Conservation (phyloP, 352 stramenopile species). For the Globisporangium spinosum region DNA sequence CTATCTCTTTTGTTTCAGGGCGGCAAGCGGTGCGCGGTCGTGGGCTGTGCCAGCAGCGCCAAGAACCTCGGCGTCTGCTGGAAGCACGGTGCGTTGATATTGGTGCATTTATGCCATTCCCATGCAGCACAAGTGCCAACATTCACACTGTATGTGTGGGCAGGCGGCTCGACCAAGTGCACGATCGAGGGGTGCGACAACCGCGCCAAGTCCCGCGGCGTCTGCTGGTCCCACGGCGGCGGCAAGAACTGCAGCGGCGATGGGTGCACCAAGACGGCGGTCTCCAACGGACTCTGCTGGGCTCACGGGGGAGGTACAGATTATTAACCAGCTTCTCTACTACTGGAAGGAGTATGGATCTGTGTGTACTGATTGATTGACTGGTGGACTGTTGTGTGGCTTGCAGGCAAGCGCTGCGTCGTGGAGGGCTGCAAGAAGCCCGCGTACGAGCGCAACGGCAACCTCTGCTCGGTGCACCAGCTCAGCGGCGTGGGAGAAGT, state of each 20-base stretch:
- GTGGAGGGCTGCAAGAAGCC: conserved; percentile 44
- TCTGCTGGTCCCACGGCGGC: conserved; percentile 81
- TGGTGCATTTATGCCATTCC: neutral
- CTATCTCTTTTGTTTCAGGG: conserved; percentile 32
- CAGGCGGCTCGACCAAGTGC: conserved; percentile 72
- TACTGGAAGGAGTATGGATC: neutral
- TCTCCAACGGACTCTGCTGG: conserved; percentile 80
- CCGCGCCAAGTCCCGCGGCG: conserved; percentile 67
- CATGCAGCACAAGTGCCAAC: too few species aligned
- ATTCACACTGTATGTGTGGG: conserved; percentile 1
- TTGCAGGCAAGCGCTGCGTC: conserved; percentile 45
- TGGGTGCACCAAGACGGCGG: conserved; percentile 63
- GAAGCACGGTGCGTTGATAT: conserved; percentile 52
- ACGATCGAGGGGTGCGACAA: conserved; percentile 61
- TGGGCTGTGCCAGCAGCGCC: conserved; percentile 62
- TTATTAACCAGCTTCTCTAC: neutral
- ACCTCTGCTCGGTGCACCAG: conserved; percentile 39
- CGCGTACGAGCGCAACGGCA: conserved; percentile 45
- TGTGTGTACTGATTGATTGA: neutral
- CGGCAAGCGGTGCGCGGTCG: conserved; percentile 62
- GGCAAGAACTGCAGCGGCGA: conserved; percentile 63
- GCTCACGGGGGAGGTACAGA: conserved; percentile 66
- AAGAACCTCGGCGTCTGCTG: conserved; percentile 76
- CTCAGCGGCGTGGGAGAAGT: conserved; percentile 1
- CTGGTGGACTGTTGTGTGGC: neutral